These are phyloP conservation scores for Stemphylium vesicarium DNA, from an alignment of 2,329 filamentous ascomycete genomes.

Conservation along the genomic window DNA sequence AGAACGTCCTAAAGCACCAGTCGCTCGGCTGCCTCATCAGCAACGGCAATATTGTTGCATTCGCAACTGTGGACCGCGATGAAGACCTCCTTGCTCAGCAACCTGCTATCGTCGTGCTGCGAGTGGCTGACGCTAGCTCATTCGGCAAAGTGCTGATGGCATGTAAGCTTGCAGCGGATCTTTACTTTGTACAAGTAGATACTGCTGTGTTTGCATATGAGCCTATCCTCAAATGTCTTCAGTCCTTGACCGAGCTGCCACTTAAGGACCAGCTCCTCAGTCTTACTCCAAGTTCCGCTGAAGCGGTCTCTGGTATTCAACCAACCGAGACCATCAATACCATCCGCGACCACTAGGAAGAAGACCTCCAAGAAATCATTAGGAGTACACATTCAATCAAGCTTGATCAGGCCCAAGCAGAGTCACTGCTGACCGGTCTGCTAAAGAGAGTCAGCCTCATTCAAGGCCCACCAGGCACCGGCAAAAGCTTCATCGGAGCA, in stretches of 20 bases:
- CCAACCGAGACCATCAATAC: conserved; percentile 29
- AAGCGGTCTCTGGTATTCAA: conserved; percentile 29
- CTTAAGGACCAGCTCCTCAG: conserved; percentile 61
- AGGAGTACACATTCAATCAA: conserved; percentile 32
- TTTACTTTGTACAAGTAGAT: conserved; percentile 65
- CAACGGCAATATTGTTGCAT: conserved; percentile 61
- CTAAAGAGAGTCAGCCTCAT: conserved; percentile 64
- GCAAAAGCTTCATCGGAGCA: conserved; percentile 76
- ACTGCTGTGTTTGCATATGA: conserved; percentile 73
- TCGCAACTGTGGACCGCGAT: conserved; percentile 65
- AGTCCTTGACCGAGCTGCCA: conserved; percentile 62
- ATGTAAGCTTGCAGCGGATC: conserved; percentile 29
- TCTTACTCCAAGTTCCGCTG: conserved; percentile 13
- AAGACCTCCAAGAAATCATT: conserved; percentile 28
- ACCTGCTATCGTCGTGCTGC: conserved; percentile 59
- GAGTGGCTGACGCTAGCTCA: conserved; percentile 56
- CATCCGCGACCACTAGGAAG: conserved; percentile 23
- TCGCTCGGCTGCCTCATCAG: conserved; percentile 66
- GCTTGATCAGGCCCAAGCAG: conserved; percentile 62
- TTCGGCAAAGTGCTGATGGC: conserved; percentile 56
- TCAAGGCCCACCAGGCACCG: conserved; percentile 76
- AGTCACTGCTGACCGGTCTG: conserved; percentile 63
- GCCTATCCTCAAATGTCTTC: conserved; percentile 66
- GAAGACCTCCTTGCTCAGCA: conserved; percentile 49
- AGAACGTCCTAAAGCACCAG: conserved; percentile 62